Evolutionary conservation across 2,329 filamentous ascomycete species (phyloP), one percentile per base, ranked within the genome.

Genomic region (Aureobasidium sp.): DNA sequence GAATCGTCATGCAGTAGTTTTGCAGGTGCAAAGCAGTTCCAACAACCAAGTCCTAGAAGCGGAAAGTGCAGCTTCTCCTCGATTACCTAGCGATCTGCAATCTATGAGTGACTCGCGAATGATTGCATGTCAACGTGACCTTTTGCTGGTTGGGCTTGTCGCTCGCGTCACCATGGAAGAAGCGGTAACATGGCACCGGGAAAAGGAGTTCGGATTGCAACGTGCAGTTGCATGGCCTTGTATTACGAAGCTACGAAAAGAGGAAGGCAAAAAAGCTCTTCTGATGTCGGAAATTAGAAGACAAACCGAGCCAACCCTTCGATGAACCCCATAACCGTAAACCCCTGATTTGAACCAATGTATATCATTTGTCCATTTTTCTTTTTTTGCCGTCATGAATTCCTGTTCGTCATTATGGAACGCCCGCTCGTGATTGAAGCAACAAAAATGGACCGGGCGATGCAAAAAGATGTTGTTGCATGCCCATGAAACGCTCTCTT

Each of bases 401-500:
- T 55, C 51, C 37, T 55, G 51, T 42, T 55, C 51, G 37, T 55
- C 51, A 55, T 55, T 55, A 55, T 55, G 51, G 43, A 55, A 57
- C 54, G 54, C 54, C 43, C 43, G 54, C 40, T 57, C 54, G 43
- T 46, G 38, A 27, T 42, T 15, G 45, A 45, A 57, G 33, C 31
- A 57, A 40, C 42, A 57, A 57, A 46, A 55, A 55, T 55, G 51
- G 38, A 55, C 35, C 33, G n/a, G 50, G 50, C 49, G 31, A 53
- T 40, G 35, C 35, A 27, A n/a, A 40, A 2, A 33, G 11, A 33
- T 37, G 37, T 27, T 15, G 17, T 33, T 17, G 33, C 37, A 43
- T 55, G 37, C 45, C 27, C 45, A 31, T 49, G n/a, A 33, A 49
- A 55, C 27, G 51, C 51, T 42, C 25, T 31, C 38, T 43, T 33